These are phyloP conservation scores for Cyberlindnera amylophila DNA, from an alignment of 805 yeast species.

Conservation along the genomic window DNA sequence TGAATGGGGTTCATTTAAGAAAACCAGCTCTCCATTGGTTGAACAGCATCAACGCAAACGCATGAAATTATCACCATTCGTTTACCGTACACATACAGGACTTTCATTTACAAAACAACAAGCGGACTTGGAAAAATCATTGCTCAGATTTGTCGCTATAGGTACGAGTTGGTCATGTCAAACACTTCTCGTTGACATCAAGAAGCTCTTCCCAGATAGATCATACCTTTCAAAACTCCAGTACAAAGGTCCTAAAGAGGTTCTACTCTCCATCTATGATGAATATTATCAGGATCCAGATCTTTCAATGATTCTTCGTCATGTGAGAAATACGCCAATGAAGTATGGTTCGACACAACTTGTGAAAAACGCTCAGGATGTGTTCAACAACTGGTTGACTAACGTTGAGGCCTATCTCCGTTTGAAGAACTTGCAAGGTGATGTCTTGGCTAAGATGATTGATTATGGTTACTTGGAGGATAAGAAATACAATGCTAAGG, in stretches of 20 bases:
- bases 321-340: conserved; percentile 8
- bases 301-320: conserved; percentile 19
- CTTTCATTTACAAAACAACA: conserved; percentile 17
- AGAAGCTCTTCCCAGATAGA: conserved; percentile 18
- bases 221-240: conserved; percentile 3
- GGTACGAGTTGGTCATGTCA: conserved; percentile 28
- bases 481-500: conserved; percentile 15
- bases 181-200: conserved; percentile 21
- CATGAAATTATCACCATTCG: conserved; percentile 17
- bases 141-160: conserved; percentile 20
- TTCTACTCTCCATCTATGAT: conserved; percentile 26
- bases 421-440: conserved; percentile 22
- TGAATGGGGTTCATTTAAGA: conserved; percentile 23
- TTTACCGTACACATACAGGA: conserved; percentile 18
- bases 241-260: conserved; percentile 7
- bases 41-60: conserved; percentile 2
- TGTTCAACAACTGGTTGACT: conserved; percentile 21
- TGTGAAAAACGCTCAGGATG: conserved; percentile 12
- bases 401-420: conserved; percentile 22
- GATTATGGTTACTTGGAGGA: conserved; percentile 29
- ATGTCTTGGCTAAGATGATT: conserved; percentile 20
- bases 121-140: conserved; percentile 19
- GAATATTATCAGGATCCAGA: conserved; percentile 23
- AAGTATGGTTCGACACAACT: conserved; percentile 11
- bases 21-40: conserved; percentile 2